Conservation (phyloP, 2,329 filamentous ascomycete genomes). For the Lachnellula willkommii region DNA sequence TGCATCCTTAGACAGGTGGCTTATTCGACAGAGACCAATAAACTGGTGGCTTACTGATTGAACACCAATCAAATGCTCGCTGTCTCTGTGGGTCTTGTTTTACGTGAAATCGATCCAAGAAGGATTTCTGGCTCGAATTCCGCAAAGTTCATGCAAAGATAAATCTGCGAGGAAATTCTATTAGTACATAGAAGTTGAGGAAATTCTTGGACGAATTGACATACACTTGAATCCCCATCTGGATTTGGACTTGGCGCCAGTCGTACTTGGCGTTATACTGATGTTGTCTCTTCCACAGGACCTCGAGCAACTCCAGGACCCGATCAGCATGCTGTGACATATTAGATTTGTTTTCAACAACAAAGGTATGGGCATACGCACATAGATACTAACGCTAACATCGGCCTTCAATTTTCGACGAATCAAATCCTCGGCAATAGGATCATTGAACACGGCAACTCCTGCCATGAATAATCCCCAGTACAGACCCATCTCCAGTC, state of each 20-base stretch:
- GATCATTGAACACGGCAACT: constrained; percentile 25
- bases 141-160: constrained; percentile 17
- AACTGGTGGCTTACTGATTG: not conserved
- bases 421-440: constrained; percentile 24
- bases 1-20: not conserved
- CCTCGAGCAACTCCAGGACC: constrained; percentile 26
- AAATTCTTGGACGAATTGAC: not conserved
- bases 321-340: constrained; percentile 26
- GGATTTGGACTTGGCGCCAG: constrained; percentile 29
- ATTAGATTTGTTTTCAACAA: constrained; percentile 1
- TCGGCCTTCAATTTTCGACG: constrained; percentile 26
- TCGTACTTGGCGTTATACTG: constrained; percentile 28
- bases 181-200: not conserved
- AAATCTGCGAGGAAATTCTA: constrained; percentile 9
- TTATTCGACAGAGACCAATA: not conserved
- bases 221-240: constrained; percentile 30
- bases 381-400: constrained; percentile 27
- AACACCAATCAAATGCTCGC: not conserved
- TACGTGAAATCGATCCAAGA: too few species aligned
- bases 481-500: constrained; percentile 30
- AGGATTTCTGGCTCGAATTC: too few species aligned
- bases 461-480: constrained; percentile 30
- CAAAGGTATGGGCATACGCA: constrained; percentile 9
- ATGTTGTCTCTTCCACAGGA: constrained; percentile 29
- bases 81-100: too few species aligned